A percentile compares a stretch with the other conserved stretches of the same genome.
Conservation (phyloP, 495 filamentous ascomycete species). For the Neurospora intermedia region DNA sequence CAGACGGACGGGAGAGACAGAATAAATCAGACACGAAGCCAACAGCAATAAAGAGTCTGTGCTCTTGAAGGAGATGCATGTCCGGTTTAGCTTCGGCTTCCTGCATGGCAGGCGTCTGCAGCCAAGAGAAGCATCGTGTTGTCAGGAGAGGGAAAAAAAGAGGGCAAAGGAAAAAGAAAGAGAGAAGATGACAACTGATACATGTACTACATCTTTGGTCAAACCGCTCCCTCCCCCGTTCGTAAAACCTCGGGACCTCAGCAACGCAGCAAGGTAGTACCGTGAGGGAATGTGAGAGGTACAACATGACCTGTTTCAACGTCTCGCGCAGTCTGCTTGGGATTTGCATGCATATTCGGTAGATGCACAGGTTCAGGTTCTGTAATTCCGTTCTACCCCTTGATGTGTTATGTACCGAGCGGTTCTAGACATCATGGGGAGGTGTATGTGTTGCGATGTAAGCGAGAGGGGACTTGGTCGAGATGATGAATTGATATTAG, state of each 20-base stretch:
- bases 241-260: not conserved
- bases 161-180: not conserved
- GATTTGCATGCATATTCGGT: not conserved
- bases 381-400: not conserved
- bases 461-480: not conserved
- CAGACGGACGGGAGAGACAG: not conserved
- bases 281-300: not conserved
- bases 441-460: not conserved
- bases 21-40: not conserved
- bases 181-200: not conserved
- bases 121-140: not conserved
- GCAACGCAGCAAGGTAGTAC: not conserved
- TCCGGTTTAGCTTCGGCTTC: not conserved
- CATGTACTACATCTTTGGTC: not conserved
- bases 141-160: not conserved
- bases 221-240: not conserved
- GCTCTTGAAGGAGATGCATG: not conserved
- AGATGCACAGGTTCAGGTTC: not conserved
- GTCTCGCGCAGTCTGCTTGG: not conserved
- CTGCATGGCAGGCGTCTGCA: not conserved
- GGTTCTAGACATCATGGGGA: not conserved
- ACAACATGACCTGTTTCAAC: not conserved
- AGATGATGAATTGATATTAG: not conserved
- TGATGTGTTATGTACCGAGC: not conserved
- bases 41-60: not conserved